phyloP scores from a whole-genome alignment of 805 yeast genomes.

The Candida multigemmis region DNA sequence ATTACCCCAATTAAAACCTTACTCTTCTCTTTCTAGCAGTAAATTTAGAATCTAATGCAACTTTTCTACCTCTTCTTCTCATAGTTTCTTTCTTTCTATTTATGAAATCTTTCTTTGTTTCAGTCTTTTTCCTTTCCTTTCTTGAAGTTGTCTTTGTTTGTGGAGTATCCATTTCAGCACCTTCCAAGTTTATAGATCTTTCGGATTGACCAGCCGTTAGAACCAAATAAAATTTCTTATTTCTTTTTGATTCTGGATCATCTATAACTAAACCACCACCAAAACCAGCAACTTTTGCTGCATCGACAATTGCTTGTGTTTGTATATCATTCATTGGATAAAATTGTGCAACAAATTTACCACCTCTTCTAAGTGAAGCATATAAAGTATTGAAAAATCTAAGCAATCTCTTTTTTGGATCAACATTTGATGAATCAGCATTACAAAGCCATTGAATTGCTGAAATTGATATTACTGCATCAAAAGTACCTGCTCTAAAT shows the following conservation, averaged over 20 bases:
- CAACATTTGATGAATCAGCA: conserved; percentile 76
- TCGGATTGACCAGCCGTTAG: conserved; percentile 80
- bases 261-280: conserved; percentile 94
- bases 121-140: conserved; percentile 47
- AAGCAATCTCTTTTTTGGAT: conserved; percentile 74
- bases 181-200: conserved; percentile 64
- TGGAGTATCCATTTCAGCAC: conserved; percentile 73
- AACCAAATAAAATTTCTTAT: conserved; percentile 85
- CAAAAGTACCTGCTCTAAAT: conserved; percentile 92
- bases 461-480: conserved; percentile 90
- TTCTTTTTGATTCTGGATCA: conserved; percentile 86
- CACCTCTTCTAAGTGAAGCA: conserved; percentile 83
- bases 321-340: conserved; percentile 90
- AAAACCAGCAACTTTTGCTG: conserved; percentile 92
- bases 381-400: conserved; percentile 83
- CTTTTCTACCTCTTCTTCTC: conserved; percentile 84
- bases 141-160: conserved; percentile 31
- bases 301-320: conserved; percentile 62
- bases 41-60: conserved; percentile 84
- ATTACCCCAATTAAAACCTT: conserved; percentile 25
- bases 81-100: conserved; percentile 86
- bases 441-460: conserved; percentile 98
- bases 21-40: conserved; percentile 67
- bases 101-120: conserved; percentile 73
- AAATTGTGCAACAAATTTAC: conserved; percentile 95